Percentiles rank a stretch among this genome's conserved stretches.
phyloP scores from a whole-genome alignment of 768 basidiomycete species.

The Boletellus ananas region DNA sequence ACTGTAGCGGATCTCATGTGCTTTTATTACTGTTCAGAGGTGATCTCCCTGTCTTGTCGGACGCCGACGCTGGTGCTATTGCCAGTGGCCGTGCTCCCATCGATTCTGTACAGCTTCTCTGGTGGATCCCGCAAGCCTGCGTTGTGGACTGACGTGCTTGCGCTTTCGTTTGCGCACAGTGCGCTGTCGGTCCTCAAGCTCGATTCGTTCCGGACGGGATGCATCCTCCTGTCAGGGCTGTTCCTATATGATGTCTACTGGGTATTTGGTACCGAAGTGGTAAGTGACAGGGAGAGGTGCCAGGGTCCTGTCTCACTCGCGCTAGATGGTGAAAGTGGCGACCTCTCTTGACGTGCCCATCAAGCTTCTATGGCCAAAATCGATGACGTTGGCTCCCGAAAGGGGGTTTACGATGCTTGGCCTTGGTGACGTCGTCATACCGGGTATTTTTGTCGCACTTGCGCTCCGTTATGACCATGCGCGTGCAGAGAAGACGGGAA shows the following conservation, averaged over 20 bases:
- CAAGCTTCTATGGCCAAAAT: constrained; percentile 86
- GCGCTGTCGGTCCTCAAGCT: constrained; percentile 76
- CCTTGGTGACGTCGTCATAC: constrained; percentile 78
- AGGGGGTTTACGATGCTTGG: constrained; percentile 87
- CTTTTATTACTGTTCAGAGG: constrained; percentile 25
- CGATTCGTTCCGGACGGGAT: constrained; percentile 88
- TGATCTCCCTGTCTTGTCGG: constrained; percentile 44
- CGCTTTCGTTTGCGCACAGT: constrained; percentile 78
- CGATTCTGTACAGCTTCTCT: constrained; percentile 56
- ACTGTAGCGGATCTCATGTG: constrained; percentile 4
- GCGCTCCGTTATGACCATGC: constrained; percentile 82
- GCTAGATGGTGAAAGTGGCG: constrained; percentile 90
- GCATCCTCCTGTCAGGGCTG: constrained; percentile 74
- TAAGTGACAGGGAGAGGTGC: constrained; percentile 35
- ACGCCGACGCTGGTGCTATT: constrained; percentile 55
- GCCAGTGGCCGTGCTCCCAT: constrained; percentile 61
- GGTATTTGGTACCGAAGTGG: constrained; percentile 88
- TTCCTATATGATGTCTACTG: constrained; percentile 95
- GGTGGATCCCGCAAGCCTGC: constrained; percentile 51
- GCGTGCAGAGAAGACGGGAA: constrained; percentile 35
- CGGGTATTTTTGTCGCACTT: constrained; percentile 71
- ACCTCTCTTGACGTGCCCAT: constrained; percentile 88
- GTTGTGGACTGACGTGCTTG: constrained; percentile 69
- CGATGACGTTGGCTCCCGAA: constrained; percentile 42
- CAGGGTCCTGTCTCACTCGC: constrained; percentile 1